phyloP scores from a whole-genome alignment of 257 asterid genomes.

The Fraxinus cuspidata region DNA sequence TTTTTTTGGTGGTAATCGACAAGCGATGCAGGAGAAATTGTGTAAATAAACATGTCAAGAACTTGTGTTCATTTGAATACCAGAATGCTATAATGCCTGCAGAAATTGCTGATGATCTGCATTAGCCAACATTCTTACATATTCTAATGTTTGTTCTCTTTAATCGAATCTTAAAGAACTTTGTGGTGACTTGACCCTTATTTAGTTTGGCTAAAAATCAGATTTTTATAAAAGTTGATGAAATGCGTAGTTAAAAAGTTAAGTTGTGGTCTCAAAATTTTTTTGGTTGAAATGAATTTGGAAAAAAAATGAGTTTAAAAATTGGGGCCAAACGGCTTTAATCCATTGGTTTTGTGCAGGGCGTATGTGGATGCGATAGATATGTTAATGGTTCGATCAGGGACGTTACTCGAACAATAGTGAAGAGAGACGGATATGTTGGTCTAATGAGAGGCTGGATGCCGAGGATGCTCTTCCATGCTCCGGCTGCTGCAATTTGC shows the following conservation, averaged over 20 bases:
- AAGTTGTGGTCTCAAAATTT: too few relatives aligned
- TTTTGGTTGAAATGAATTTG: too few relatives aligned
- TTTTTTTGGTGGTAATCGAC: neutral
- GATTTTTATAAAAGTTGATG: too few relatives aligned
- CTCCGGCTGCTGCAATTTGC: constrained; percentile 99
- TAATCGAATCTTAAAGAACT: neutral
- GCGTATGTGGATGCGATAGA: constrained; percentile 96
- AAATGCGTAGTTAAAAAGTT: too few relatives aligned
- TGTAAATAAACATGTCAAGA: neutral
- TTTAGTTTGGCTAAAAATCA: too few relatives aligned
- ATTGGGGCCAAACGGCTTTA: neutral
- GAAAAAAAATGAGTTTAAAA: too few relatives aligned
- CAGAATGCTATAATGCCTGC: neutral
- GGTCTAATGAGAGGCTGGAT: constrained; percentile 96
- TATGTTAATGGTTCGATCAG: constrained; percentile 64
- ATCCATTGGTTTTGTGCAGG: constrained; percentile 49
- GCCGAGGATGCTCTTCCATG: constrained; percentile 98
- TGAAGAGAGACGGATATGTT: constrained; percentile 83
- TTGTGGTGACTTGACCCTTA: neutral
- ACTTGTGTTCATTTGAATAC: neutral
- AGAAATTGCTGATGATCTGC: constrained; percentile 1
- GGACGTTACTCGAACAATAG: constrained; percentile 68
- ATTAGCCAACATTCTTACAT: neutral
- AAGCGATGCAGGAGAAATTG: neutral
- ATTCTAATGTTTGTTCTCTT: neutral